phyloP scores from a whole-genome alignment of 75 land plant genomes.

The Pinus albicaulis region DNA sequence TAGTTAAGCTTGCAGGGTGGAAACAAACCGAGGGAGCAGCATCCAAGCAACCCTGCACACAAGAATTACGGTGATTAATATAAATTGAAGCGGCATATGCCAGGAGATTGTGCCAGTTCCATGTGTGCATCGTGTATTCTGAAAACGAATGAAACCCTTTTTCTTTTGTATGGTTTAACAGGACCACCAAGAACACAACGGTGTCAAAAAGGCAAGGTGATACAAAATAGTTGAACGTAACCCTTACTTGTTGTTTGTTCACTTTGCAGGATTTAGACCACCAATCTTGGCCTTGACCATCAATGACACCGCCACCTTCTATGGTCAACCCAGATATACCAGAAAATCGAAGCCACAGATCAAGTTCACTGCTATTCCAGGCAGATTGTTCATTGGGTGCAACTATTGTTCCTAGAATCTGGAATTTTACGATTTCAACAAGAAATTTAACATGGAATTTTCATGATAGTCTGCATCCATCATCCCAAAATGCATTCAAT shows the following conservation, averaged over 20 bases:
- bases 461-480: background rate
- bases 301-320: constrained; percentile 45
- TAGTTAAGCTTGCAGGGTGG: background rate
- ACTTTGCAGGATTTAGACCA: constrained; percentile 48
- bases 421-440: background rate
- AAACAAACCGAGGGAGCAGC: background rate
- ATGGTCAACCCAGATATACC: constrained; percentile 33
- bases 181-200: too few species aligned
- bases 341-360: constrained; percentile 40
- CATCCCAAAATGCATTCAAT: background rate
- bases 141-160: too few species aligned
- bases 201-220: background rate
- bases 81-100: too few species aligned
- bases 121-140: too few species aligned
- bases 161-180: too few species aligned
- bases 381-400: constrained; percentile 18
- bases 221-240: background rate
- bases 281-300: constrained; percentile 63
- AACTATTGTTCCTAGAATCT: constrained; percentile 24
- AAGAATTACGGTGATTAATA: too few species aligned
- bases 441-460: background rate
- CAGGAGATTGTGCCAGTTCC: too few species aligned
- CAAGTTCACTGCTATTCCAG: background rate
- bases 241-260: constrained; percentile 10
- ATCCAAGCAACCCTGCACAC: too few species aligned